phyloP scores from a whole-genome alignment of 495 filamentous ascomycete species.

The Daldinia bambusicola region DNA sequence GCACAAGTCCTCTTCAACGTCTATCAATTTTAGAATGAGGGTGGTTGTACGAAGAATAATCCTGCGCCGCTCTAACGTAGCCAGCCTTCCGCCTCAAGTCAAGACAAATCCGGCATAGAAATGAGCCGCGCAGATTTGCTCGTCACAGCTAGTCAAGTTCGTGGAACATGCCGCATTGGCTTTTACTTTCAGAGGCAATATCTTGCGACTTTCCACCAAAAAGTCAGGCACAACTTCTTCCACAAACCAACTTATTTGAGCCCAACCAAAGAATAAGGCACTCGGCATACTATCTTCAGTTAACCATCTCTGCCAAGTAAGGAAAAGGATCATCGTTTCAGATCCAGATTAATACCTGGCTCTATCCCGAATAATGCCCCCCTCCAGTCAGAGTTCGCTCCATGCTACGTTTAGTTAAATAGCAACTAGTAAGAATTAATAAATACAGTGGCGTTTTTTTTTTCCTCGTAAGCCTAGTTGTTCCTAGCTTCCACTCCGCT shows the following conservation, averaged over 20 bases:
- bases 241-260: slow-evolving; percentile 12
- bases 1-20: neutral
- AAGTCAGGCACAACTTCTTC: slow-evolving; percentile 6
- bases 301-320: slow-evolving; percentile 11
- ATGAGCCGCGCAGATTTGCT: slow-evolving; percentile 31
- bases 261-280: slow-evolving; percentile 21
- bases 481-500: slow-evolving; percentile 12
- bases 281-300: slow-evolving; percentile 9
- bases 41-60: slow-evolving; percentile 16
- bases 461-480: neutral
- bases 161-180: slow-evolving; percentile 27
- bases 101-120: slow-evolving; percentile 31
- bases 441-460: slow-evolving; percentile 3
- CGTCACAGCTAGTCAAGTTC: slow-evolving; percentile 21
- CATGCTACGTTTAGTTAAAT: neutral
- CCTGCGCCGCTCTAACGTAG: slow-evolving; percentile 14
- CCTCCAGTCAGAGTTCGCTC: neutral
- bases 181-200: slow-evolving; percentile 34
- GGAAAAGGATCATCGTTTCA: slow-evolving; percentile 24
- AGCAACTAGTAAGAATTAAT: slow-evolving; percentile 8
- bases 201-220: slow-evolving; percentile 34
- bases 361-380: neutral
- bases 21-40: neutral
- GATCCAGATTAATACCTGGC: slow-evolving; percentile 21
- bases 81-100: slow-evolving; percentile 14